Evolutionary conservation across 23 red algal species (phyloP), one percentile per base, ranked within the genome.

Genomic region (Agarophyton chilense): DNA sequence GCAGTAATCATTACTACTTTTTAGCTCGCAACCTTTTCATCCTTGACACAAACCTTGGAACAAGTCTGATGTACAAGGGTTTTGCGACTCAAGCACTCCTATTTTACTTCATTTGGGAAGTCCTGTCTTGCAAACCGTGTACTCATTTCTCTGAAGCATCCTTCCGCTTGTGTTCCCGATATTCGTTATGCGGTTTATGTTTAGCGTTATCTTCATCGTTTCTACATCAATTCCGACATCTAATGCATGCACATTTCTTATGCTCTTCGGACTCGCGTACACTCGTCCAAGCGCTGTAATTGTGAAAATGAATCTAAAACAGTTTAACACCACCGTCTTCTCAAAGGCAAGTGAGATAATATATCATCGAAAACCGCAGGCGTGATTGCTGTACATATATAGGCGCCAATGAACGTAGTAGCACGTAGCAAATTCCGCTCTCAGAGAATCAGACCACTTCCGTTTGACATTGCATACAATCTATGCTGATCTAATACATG

Each of bases 1-100:
- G 77, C 71, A 12, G 43, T 81, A 26, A 83, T 82, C 70, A 82
- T 92, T 16, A 76, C 89, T 24, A 82, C 79, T 39, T 83, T 92
- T 38, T 92, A 78, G 65, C 36, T 29, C 29, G 24, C 0, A 4
- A 38, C 60, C 60, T 18, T 65, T 38, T 33, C 26, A 26, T 29
- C 3, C 16, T n/a, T 29, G 60, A 36, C 17, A 25, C 33, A 7
- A 8, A 12, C 26, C 16, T 65, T 36, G 24, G 56, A 61, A 31
- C 4, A 29, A 19, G 24, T 31, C 21, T 61, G n/a, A 29, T 34
- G 19, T 75, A 21, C 19, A 9, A 43, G 70, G 24, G 32, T 36
- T 78, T 51, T 58, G 47, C 38, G 35, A 57, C 32, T 65, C 14
- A 36, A 1, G 6, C 22, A 18, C 10, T 29, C 18, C 60, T 16